Base-by-base conservation (phyloP, 78 protist genomes). In the Dictyostelium citrinum region DNA sequence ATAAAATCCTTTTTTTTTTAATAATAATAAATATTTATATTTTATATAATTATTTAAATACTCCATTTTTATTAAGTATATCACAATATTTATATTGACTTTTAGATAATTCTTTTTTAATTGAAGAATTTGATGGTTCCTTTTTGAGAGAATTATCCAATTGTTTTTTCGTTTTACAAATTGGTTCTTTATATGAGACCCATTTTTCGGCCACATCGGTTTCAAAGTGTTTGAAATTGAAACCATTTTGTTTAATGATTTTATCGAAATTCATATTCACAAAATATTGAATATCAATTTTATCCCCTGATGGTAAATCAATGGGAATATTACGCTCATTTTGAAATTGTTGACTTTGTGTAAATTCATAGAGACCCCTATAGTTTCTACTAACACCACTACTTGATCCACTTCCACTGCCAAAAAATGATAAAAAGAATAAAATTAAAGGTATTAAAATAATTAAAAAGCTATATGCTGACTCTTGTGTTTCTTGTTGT, bases 361-460 rank as follows among this genome's bases (percentile, higher is more conserved):
- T n/a, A n/a, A 88, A 88, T 20, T 76, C 45, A 33, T 55, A 55
- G 64, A 55, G 64, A 20, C 17, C 17, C 5, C 9, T 55, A 55
- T 55, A 55, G 9, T 55, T 20, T 55, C 24, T 76, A 17, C 14
- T 70, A 3, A 39, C 22, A 51, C 88, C 37, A 41, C 60, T 64
- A 45, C 64, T 55, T 55, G 64, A 11, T 31, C 46, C 24, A 41
- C 90, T 33, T 6, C 93, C 85, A 43, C 93, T 80, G 1, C 77
- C 79, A 68, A 78, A 67, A 2, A 88, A 67, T 60, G 82, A 79
- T 10, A 78, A 22, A 6, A 88, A 45, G 10, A 88, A 17, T 31
- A 77, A 88, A 9, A 88, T n/a, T 33, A 88, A n/a, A 20, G 93
- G 82, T 17, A 88, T 27, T 29, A 88, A n/a, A 14, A 88, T 39